Conservation (phyloP, 371 early-diverging fungal genomes). For the Saksenaea oblongispora region DNA sequence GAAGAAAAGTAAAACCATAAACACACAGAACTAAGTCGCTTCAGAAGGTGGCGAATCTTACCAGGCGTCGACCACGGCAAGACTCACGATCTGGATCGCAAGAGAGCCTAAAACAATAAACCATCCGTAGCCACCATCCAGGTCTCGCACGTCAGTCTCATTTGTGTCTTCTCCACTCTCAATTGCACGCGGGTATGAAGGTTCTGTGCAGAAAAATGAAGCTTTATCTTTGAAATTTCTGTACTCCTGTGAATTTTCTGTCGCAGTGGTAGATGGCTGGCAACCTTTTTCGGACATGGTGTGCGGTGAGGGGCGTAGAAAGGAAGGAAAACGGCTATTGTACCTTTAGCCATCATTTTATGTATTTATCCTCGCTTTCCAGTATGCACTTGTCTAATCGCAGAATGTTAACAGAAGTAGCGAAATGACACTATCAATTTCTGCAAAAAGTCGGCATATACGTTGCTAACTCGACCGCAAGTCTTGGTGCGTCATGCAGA, state of each 20-base stretch:
- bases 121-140: constrained; percentile 59
- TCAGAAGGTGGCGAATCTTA: not conserved
- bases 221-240: not conserved
- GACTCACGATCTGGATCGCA: constrained; percentile 52
- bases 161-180: not conserved
- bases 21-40: not conserved
- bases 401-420: not conserved
- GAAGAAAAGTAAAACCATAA: not conserved
- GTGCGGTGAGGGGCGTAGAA: too few relatives aligned
- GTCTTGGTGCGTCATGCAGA: not conserved
- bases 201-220: not conserved
- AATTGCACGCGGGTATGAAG: not conserved
- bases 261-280: too few relatives aligned
- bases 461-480: not conserved
- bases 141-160: not conserved
- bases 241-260: too few relatives aligned
- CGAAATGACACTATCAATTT: too few relatives aligned
- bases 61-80: constrained; percentile 40
- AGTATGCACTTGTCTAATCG: not conserved
- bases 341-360: not conserved
- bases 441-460: not conserved
- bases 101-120: constrained; percentile 51
- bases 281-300: too few relatives aligned
- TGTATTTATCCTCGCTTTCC: not conserved
- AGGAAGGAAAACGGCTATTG: too few relatives aligned